Evolutionary conservation across 2,329 filamentous ascomycete species (phyloP).

Genomic region (Paracoccidioides lutzii): DNA sequence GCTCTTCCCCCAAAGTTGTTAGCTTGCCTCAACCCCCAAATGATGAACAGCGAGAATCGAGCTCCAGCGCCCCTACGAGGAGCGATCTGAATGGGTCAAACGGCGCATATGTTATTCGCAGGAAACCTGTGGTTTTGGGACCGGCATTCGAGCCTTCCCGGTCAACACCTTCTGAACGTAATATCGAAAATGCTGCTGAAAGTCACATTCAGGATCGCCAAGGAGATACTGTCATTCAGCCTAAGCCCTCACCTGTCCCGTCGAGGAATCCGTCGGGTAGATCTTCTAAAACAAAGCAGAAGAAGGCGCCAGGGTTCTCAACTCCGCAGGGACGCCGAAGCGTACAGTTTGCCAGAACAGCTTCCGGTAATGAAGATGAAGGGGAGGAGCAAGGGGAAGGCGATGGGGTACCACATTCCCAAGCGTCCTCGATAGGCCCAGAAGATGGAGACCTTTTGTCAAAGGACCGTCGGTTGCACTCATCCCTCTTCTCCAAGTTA

Average conservation of each 20-base stretch:
- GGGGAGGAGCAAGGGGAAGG: conserved; percentile 5
- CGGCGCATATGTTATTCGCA: not conserved
- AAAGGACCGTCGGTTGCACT: conserved; percentile 43
- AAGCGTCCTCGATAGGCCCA: conserved; percentile 51
- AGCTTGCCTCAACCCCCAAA: not conserved
- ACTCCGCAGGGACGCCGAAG: conserved; percentile 45
- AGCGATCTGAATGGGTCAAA: not conserved
- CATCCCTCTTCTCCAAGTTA: conserved; percentile 64
- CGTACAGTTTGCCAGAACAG: conserved; percentile 60
- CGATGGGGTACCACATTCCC: conserved; percentile 37
- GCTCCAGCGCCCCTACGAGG: not conserved
- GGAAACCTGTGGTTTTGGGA: not conserved
- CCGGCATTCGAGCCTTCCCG: not conserved
- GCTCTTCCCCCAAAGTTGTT: not conserved
- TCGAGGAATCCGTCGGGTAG: conserved; percentile 16
- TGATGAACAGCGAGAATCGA: not conserved
- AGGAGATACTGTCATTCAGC: not conserved
- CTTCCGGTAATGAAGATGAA: conserved; percentile 37
- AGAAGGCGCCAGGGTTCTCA: conserved; percentile 19
- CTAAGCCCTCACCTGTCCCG: conserved; percentile 15
- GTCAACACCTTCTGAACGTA: not conserved
- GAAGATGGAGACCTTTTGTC: conserved; percentile 47
- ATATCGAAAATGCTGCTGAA: not conserved
- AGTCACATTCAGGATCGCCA: not conserved
- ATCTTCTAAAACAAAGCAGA: conserved; percentile 15